phyloP scores from a whole-genome alignment of 371 early-diverging fungal genomes.

The Mucor velutinosus region DNA sequence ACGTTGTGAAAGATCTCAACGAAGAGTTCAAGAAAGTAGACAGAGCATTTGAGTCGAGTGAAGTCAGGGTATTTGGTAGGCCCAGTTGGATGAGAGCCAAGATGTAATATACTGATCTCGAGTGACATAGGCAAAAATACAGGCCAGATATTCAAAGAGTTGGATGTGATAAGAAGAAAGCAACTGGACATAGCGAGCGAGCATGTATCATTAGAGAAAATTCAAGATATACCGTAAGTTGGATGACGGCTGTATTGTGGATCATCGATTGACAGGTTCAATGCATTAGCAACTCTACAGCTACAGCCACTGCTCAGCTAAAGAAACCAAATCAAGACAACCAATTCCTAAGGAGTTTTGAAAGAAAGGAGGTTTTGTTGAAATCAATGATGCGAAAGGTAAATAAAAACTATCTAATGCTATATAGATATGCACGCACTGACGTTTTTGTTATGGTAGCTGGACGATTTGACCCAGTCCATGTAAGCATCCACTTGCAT shows the following conservation, averaged over 20 bases:
- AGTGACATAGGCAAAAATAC: conserved; percentile 15
- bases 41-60: conserved; percentile 8
- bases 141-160: conserved; percentile 11
- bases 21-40: conserved; percentile 23
- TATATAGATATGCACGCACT: not conserved
- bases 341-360: conserved; percentile 8
- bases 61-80: conserved; percentile 25
- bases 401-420: not conserved
- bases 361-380: conserved; percentile 20
- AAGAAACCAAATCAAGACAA: not conserved
- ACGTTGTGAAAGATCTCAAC: conserved; percentile 12
- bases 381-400: conserved; percentile 30
- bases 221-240: conserved; percentile 24
- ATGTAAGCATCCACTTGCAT: conserved; percentile 15
- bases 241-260: too few relatives aligned
- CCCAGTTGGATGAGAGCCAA: too few relatives aligned
- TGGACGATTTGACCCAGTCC: conserved; percentile 25
- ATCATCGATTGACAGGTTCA: too few relatives aligned
- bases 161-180: conserved; percentile 27
- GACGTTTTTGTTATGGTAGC: not conserved
- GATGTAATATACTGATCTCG: not conserved
- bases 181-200: conserved; percentile 26
- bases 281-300: too few relatives aligned
- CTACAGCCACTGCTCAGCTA: not conserved
- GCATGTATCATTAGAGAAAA: conserved; percentile 22